phyloP scores from a whole-genome alignment of 2,329 filamentous ascomycete genomes.

The Talaromyces albobiverticillius region DNA sequence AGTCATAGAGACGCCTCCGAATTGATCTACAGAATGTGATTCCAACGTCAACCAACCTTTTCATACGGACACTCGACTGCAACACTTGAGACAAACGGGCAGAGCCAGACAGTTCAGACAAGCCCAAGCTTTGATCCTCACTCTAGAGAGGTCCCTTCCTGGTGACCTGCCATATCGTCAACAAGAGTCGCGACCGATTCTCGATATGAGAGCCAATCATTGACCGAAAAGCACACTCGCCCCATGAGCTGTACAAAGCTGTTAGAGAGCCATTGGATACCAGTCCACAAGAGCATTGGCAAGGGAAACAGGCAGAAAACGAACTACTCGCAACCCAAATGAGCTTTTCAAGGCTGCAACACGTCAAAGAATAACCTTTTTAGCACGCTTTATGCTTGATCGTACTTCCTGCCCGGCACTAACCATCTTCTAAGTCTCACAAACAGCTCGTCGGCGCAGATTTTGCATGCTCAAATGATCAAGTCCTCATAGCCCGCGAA shows the following conservation, averaged over 20 bases:
- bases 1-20: background rate
- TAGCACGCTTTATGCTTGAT: background rate
- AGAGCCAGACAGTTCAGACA: conserved; percentile 59
- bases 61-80: conserved; percentile 1
- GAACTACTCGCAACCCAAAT: conserved; percentile 3
- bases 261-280: background rate
- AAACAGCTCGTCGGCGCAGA: conserved; percentile 8
- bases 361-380: background rate
- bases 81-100: conserved; percentile 14
- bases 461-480: conserved; percentile 25
- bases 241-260: conserved; percentile 12
- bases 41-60: conserved; percentile 6
- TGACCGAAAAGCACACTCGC: conserved; percentile 2
- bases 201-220: conserved; percentile 11
- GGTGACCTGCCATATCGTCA: conserved; percentile 6
- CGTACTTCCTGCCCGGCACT: conserved; percentile 11
- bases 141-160: conserved; percentile 76
- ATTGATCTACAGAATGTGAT: conserved; percentile 5
- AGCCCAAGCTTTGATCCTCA: conserved; percentile 94
- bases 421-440: conserved; percentile 15
- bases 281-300: conserved; percentile 4
- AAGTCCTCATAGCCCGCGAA: conserved; percentile 23
- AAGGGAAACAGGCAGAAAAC: conserved; percentile 8
- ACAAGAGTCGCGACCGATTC: background rate
- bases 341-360: background rate